Evolutionary conservation across 192 early-diverging fungal genomes (phyloP), one percentile per base, ranked within the genome.

Genomic region (Entomortierella chlamydospora): DNA sequence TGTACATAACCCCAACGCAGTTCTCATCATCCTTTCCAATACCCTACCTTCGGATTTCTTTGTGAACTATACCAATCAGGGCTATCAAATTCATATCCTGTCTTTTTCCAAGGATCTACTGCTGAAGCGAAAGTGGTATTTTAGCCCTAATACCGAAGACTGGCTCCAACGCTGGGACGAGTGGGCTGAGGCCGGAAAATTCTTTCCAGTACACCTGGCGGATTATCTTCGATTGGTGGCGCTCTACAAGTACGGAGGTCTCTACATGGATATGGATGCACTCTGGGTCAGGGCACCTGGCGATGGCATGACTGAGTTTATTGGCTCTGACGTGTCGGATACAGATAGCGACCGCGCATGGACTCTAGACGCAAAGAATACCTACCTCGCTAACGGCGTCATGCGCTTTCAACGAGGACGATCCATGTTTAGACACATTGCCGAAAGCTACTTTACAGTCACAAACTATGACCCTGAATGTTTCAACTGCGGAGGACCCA

Each of bases 261-360:
- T 84, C 12, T 89, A 87, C 73, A 89, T 89, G 88, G 88, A 89
- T 59, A 89, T 89, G 85, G 88, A 89, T 49, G 85, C 86, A 31
- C 73, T 89, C 18, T 89, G 86, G 88, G 70, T 86, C 8, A 83
- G 86, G n/a, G 59, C 79, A 0, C 88, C 88, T 17, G 84, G 85
- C 0, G 83, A 87, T 41, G 61, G 68, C 6, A 73, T 81, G 7
- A 73, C 84, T 8, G 85, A 89, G 70, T 89, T 87, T 45, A 87
- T 89, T 73, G 88, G 88, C 22, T 81, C 88, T 0, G 88, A 89
- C 61, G 72, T 76, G 26, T 86, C 88, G 0, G 86, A 80, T 31
- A 59, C 81, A 5, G 43, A 72, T 15, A 55, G 72, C 1, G 88
- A 89, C 57, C 57, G 55, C 20, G 72, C 74, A 29, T 89, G 88